phyloP scores from a whole-genome alignment of 2,329 filamentous ascomycete species.

The Coleophoma eucalyptorum region DNA sequence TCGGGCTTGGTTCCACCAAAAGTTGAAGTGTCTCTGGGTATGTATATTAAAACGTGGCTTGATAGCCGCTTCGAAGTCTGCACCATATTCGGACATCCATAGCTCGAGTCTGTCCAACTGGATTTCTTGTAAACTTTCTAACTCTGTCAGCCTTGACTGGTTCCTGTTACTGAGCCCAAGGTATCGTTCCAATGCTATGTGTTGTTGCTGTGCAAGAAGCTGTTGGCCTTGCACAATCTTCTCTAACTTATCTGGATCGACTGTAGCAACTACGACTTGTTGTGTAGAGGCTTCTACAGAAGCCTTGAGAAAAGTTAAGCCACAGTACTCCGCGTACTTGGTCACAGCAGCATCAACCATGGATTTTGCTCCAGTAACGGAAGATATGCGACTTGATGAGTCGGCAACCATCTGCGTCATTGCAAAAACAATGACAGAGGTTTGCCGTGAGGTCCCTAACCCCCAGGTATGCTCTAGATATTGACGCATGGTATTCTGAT shows the following conservation, averaged over 20 bases:
- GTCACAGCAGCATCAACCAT: neutral
- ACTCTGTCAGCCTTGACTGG: too few species aligned
- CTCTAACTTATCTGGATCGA: too few species aligned
- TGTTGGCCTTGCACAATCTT: too few species aligned
- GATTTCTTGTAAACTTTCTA: neutral
- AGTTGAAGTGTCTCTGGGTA: conserved; percentile 27
- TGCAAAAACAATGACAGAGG: too few species aligned
- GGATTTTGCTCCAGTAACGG: too few species aligned
- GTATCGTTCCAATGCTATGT: too few species aligned
- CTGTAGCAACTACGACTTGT: neutral
- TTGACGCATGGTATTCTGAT: conserved; percentile 12
- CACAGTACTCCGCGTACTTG: neutral
- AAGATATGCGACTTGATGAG: too few species aligned
- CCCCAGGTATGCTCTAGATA: conserved; percentile 25
- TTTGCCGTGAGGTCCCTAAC: too few species aligned
- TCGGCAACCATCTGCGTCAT: too few species aligned
- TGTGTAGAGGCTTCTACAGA: neutral
- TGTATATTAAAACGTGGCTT: conserved; percentile 23
- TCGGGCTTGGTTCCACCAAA: conserved; percentile 31
- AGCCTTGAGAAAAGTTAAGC: neutral
- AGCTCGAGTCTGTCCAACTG: conserved; percentile 18
- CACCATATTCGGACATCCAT: conserved; percentile 26
- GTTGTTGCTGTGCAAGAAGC: too few species aligned
- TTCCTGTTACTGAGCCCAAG: too few species aligned
- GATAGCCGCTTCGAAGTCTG: conserved; percentile 25